phyloP scores from a whole-genome alignment of 2,329 filamentous ascomycete species.

The Thermomyces lanuginosus region DNA sequence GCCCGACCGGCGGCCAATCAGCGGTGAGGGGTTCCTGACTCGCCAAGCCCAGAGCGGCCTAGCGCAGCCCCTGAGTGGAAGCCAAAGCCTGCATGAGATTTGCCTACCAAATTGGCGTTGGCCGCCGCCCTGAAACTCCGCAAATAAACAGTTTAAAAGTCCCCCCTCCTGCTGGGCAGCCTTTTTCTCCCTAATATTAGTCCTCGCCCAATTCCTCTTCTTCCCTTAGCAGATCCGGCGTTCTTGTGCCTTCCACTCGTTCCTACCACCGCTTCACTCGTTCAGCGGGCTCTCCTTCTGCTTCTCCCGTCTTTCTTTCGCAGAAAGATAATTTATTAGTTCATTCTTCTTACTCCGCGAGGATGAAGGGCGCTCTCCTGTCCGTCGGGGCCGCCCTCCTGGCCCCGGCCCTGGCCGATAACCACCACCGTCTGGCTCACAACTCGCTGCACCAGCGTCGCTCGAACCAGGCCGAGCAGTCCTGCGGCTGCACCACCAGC shows the following conservation, averaged over 20 bases:
- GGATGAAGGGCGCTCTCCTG: conserved; percentile 59
- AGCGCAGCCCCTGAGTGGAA: no score
- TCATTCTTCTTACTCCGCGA: conserved; percentile 21
- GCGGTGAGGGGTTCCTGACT: no score
- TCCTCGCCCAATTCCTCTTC: conserved; percentile 1
- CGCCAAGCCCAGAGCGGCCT: no score
- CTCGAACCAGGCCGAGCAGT: conserved; percentile 15
- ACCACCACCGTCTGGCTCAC: conserved; percentile 38
- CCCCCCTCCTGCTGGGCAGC: neutral
- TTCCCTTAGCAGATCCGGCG: conserved; percentile 1
- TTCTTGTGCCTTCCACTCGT: conserved; percentile 3
- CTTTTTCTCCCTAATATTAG: conserved; percentile 1
- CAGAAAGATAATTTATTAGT: conserved; percentile 10
- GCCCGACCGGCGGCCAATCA: no score
- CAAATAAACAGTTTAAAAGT: no score
- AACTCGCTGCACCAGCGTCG: conserved; percentile 44
- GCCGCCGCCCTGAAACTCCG: no score
- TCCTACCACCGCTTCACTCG: conserved; percentile 29
- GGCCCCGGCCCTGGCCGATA: conserved; percentile 39
- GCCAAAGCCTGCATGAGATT: no score
- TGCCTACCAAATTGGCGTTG: no score
- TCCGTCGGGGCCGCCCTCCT: conserved; percentile 40
- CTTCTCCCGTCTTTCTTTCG: conserved; percentile 7
- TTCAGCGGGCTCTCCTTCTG: conserved; percentile 64
- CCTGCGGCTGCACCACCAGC: conserved; percentile 58